Percentiles rank a stretch among this genome's conserved stretches.
Evolutionary conservation across 768 basidiomycete genomes (phyloP).

Genomic region (Podaxis carcinomalis): DNA sequence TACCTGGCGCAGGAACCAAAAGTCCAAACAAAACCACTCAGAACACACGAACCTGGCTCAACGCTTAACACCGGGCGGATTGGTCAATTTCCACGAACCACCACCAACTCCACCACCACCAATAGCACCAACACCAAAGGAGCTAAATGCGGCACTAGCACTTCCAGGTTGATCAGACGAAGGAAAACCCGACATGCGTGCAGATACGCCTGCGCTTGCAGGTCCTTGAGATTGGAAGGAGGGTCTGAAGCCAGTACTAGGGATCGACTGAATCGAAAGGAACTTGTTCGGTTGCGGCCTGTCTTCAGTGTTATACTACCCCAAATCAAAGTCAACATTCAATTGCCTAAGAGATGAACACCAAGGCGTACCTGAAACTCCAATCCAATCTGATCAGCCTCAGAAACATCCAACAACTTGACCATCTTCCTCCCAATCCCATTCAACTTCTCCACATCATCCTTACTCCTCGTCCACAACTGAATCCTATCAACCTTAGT

Average conservation of each 20-base stretch:
- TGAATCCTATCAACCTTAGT: conserved; percentile 89
- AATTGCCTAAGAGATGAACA: background rate
- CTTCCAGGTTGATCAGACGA: conserved; percentile 19
- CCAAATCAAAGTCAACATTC: conserved; percentile 16
- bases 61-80: conserved; percentile 1
- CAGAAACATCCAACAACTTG: conserved; percentile 78
- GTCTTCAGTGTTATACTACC: conserved; percentile 84
- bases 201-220: conserved; percentile 21
- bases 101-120: conserved; percentile 11
- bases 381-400: conserved; percentile 79
- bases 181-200: conserved; percentile 15
- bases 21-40: background rate
- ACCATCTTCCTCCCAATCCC: conserved; percentile 79
- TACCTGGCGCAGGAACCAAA: background rate
- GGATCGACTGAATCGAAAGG: conserved; percentile 70
- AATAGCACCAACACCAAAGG: conserved; percentile 24
- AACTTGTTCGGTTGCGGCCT: conserved; percentile 80
- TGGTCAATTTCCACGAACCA: conserved; percentile 21
- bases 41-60: background rate
- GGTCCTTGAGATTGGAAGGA: conserved; percentile 43
- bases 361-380: conserved; percentile 75
- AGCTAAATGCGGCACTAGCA: conserved; percentile 26
- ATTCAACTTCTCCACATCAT: conserved; percentile 83
- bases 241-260: conserved; percentile 61
- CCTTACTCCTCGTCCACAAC: conserved; percentile 83